phyloP scores from a whole-genome alignment of 2,329 filamentous ascomycete species.

The Tolypocladium nubicola region DNA sequence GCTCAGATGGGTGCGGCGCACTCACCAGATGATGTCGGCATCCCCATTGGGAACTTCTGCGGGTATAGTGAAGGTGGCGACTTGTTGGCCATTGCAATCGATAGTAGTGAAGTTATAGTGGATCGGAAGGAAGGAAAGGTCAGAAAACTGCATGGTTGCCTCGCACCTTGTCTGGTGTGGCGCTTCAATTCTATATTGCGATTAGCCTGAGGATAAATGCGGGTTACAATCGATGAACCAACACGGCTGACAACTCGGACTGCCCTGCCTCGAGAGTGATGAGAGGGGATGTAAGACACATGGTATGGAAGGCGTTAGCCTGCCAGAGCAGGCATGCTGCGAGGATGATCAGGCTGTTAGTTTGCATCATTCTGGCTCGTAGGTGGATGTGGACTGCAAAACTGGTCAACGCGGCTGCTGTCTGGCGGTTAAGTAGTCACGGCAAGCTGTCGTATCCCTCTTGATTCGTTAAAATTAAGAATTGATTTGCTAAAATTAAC shows the following conservation, averaged over 20 bases:
- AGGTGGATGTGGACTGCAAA: too few species aligned
- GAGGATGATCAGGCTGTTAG: background rate
- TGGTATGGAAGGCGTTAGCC: background rate
- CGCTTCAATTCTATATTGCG: background rate
- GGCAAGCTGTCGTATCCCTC: background rate
- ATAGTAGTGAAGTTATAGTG: conserved; percentile 3
- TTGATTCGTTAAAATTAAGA: background rate
- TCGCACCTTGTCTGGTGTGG: conserved; percentile 1
- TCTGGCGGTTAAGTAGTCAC: background rate
- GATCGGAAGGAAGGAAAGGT: conserved; percentile 3
- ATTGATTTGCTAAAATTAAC: background rate
- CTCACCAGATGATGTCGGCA: conserved; percentile 3
- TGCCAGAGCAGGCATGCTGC: background rate
- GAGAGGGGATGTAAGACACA: background rate
- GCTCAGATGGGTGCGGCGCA: background rate
- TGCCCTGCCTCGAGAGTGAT: background rate
- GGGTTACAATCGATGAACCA: background rate
- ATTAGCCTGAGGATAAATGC: background rate
- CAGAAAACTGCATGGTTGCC: conserved; percentile 2
- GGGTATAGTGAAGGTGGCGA: conserved; percentile 1
- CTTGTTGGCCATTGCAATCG: conserved; percentile 1
- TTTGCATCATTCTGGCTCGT: too few species aligned
- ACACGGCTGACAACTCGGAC: background rate
- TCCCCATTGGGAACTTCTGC: conserved; percentile 2
- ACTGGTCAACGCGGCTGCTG: background rate